Base-by-base conservation (phyloP, 179 eudicot species). In the Beta lomatogona region DNA sequence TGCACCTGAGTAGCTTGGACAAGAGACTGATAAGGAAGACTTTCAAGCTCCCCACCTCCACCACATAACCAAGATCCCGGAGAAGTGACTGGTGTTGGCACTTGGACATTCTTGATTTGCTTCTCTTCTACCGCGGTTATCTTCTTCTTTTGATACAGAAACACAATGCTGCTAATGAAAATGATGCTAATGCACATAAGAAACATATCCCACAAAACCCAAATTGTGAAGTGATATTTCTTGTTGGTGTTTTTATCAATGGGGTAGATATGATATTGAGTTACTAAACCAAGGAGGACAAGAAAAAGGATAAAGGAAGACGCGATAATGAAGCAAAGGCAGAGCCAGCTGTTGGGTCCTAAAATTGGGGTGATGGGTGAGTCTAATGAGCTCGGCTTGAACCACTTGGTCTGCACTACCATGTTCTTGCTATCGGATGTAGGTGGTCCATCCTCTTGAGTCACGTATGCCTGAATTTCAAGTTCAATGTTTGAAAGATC, bases 191-290 rank as follows among this genome's bases (percentile, higher is more conserved):
- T 5, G 78, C 94, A 94, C 65, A 92, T 80, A n/a, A 95, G 73
- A 21, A 89, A 81, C 83, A 89, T 64, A 59, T 90, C 83, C 86
- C 90, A 82, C 0, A 84, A 63, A 28, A 83, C 82, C 86, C 86
- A 82, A 15, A 77, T 53, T 12, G 90, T 61, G 78, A 64, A 86
- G 2, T 89, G 66, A 83, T 88, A 93, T 8, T 78, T 75, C 2
- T 1, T 22, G 66, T 82, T 77, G 44, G 92, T 89, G 78, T 86
- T 87, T 1, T 86, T 88, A 71, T 92, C 98, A 6, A 88, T 88
- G 0, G 98, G 97, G 77, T 90, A 92, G 15, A 92, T 92, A 67
- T 90, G 88, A 82, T 83, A 92, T 44, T 88, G 91, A 12, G 93
- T 95, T 3, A 95, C 78, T 31, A 91, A 48, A 2, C 89, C 95